These are phyloP conservation scores for Botryotinia globosa DNA, from an alignment of 2,329 filamentous ascomycete genomes.

Conservation along the genomic window DNA sequence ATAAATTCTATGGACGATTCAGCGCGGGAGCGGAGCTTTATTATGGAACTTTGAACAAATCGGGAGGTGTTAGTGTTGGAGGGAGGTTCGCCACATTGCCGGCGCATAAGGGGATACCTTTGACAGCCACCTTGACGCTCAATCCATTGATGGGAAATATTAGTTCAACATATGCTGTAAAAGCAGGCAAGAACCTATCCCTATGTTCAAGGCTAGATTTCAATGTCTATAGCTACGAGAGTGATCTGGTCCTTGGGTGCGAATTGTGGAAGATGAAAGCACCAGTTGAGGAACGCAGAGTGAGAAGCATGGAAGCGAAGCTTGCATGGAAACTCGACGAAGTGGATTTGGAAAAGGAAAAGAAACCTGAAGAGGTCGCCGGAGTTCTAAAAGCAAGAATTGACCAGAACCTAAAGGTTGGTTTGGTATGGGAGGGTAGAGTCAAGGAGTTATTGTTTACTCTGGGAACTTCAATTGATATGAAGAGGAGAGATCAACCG, in stretches of 20 bases:
- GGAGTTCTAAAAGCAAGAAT: slow-evolving; percentile 88
- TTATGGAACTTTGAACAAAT: slow-evolving; percentile 93
- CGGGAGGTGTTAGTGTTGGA: slow-evolving; percentile 85
- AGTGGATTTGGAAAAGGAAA: slow-evolving; percentile 26
- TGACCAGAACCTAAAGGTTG: slow-evolving; percentile 83
- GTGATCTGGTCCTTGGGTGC: slow-evolving; percentile 84
- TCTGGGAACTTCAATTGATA: slow-evolving; percentile 80
- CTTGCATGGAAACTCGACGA: slow-evolving; percentile 51
- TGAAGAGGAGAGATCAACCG: slow-evolving; percentile 71
- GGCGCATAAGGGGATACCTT: slow-evolving; percentile 76
- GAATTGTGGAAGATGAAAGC: slow-evolving; percentile 77
- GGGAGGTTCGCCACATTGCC: slow-evolving; percentile 86
- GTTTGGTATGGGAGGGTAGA: slow-evolving; percentile 87
- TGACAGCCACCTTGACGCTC: slow-evolving; percentile 88
- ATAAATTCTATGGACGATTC: slow-evolving; percentile 74
- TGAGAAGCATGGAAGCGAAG: slow-evolving; percentile 53
- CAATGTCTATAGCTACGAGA: slow-evolving; percentile 98
- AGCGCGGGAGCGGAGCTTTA: slow-evolving; percentile 91
- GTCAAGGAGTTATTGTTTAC: slow-evolving; percentile 92
- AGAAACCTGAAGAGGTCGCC: slow-evolving; percentile 63
- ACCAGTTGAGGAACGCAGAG: slow-evolving; percentile 32
- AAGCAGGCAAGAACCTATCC: slow-evolving; percentile 77
- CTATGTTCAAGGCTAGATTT: slow-evolving; percentile 92
- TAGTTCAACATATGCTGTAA: slow-evolving; percentile 86
- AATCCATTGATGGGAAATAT: slow-evolving; percentile 95